Percentiles rank a stretch among this genome's conserved stretches.
Evolutionary conservation across 192 early-diverging fungal species (phyloP).

Genomic region (Gaertneriomyces sp.): DNA sequence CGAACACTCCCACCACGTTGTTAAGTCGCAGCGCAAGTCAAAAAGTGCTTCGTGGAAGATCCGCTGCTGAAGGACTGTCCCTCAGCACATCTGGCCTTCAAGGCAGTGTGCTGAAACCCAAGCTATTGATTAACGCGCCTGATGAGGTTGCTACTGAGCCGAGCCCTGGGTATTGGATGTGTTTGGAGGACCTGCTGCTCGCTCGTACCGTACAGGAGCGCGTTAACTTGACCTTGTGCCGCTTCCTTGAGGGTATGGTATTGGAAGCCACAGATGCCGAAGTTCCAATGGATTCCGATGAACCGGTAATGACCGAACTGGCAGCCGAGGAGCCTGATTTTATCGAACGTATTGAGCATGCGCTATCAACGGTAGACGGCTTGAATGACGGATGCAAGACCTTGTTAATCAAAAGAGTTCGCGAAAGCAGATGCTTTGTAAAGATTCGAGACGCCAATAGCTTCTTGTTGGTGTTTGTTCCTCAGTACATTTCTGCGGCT

Average conservation of each 20-base stretch:
- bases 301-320: neutral
- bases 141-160: neutral
- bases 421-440: slow-evolving; percentile 36
- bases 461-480: slow-evolving; percentile 37
- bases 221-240: slow-evolving; percentile 19
- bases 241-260: slow-evolving; percentile 34
- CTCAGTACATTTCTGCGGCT: slow-evolving; percentile 2
- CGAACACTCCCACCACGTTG: neutral
- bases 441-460: slow-evolving; percentile 32
- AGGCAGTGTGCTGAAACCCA: neutral
- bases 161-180: slow-evolving; percentile 21
- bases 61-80: neutral
- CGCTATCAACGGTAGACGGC: slow-evolving; percentile 1
- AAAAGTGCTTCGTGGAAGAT: neutral
- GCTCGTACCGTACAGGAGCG: slow-evolving; percentile 12
- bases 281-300: slow-evolving; percentile 7
- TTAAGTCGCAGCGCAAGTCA: slow-evolving; percentile 4
- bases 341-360: slow-evolving; percentile 23
- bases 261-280: slow-evolving; percentile 32
- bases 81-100: neutral
- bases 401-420: slow-evolving; percentile 4
- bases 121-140: neutral
- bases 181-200: slow-evolving; percentile 19
- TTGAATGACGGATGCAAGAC: neutral
- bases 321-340: slow-evolving; percentile 12